Evolutionary conservation across 208 protist genomes (phyloP), one percentile per base, ranked within the genome.

Genomic region (Acanthamoeba culbertsoni): DNA sequence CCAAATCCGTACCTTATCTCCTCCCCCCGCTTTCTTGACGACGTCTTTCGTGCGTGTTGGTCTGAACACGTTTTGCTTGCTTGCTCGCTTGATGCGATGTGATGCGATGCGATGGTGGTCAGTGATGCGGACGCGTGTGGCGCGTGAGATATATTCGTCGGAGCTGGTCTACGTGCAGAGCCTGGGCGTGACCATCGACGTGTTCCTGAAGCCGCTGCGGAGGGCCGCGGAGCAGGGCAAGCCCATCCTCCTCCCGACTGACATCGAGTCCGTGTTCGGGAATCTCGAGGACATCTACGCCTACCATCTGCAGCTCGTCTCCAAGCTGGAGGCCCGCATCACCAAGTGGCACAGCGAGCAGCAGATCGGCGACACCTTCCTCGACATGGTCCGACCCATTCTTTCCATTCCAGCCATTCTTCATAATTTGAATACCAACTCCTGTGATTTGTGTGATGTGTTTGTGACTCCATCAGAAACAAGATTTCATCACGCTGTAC

Each of bases 221-320:
- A 31, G 48, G 10, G 77, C 77, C n/a, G 43, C 48, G 2, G 77
- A 88, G 33, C 43, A 55, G 43, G 28, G 77, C 77, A 88, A 88
- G 77, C 77, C 77, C 1, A 88, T 88, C 48, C 55, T 88, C 2
- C 18, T 88, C 45, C 37, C 77, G 8, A n/a, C 43, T 8, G 77
- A 88, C 48, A 88, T 88, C 37, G 48, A 6, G 33, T 55, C 77
- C 8, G 37, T 88, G 37, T 88, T 88, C 35, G 77, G 77, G 6
- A 88, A 88, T 35, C 48, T 88, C 26, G 77, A 88, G 77, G 77
- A 88, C 12, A 88, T 88, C 28, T 88, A 88, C 77, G 77, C 43
- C 48, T 88, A 88, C 48, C 43, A 88, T 46, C 43, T 88, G 16
- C 43, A 62, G 51, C 6, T 88, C 23, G 51, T 88, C n/a, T 55